Base-by-base conservation (phyloP, 2,329 filamentous ascomycete genomes). In the Ophiostoma fasciatum region DNA sequence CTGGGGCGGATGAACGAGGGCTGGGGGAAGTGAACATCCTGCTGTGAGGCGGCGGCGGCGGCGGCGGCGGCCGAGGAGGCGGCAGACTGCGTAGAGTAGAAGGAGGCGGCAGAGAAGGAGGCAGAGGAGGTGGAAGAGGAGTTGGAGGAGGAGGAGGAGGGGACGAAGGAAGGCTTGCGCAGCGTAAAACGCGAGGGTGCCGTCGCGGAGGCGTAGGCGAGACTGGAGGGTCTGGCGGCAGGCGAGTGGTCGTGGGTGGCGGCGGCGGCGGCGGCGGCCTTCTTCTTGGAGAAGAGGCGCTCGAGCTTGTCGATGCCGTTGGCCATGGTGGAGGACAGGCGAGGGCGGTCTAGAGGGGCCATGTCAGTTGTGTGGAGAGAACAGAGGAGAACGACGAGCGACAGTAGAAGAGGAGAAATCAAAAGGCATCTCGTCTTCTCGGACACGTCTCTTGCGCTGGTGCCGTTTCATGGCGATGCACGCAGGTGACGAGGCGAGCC, bases 1-100 rank as follows among this genome's bases (percentile, higher is more conserved):
- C 59, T 72, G 19, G 71, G 71, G 31, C 66, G 60, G 42, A 75
- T 68, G 44, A 70, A 75, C 1, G 66, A 68, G 7, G 66, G 61
- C 15, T 59, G 59, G 5, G 66, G 66, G 42, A 70, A 71, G 33
- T 57, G 52, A 15, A 31, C 8, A 15, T 42, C 39, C 3, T 32
- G n/a, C n/a, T n/a, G n/a, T n/a, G n/a, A n/a, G n/a, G n/a, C n/a
- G n/a, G n/a, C n/a, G n/a, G n/a, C n/a, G n/a, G n/a, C n/a, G n/a
- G n/a, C n/a, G n/a, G n/a, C n/a, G n/a, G n/a, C n/a, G n/a, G n/a
- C n/a, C n/a, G n/a, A n/a, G n/a, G n/a, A n/a, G n/a, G n/a, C n/a
- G n/a, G n/a, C n/a, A n/a, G n/a, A n/a, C n/a, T n/a, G n/a, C n/a
- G n/a, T n/a, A n/a, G n/a, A n/a, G n/a, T n/a, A n/a, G n/a, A n/a